phyloP scores from a whole-genome alignment of 371 early-diverging fungal species.

The Mortierella sp. region DNA sequence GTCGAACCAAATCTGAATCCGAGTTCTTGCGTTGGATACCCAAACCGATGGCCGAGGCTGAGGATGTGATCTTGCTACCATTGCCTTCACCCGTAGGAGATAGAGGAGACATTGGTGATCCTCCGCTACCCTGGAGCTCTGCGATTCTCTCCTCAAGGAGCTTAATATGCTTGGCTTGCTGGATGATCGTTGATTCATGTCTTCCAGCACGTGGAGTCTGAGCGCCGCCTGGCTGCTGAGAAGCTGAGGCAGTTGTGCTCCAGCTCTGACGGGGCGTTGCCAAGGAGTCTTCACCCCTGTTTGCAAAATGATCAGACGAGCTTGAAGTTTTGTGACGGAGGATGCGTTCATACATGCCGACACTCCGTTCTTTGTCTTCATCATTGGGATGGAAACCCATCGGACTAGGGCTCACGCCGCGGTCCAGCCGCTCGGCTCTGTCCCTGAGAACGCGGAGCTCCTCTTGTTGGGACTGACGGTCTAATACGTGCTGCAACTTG shows the following conservation, averaged over 20 bases:
- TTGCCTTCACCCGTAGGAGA: not conserved
- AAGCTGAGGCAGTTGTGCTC: constrained; percentile 31
- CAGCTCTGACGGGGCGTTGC: constrained; percentile 54
- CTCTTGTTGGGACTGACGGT: constrained; percentile 33
- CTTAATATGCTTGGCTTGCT: constrained; percentile 54
- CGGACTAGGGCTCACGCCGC: constrained; percentile 43
- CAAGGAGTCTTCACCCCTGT: constrained; percentile 35
- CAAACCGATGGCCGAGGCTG: constrained; percentile 17
- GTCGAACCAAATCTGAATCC: constrained; percentile 29
- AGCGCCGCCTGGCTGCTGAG: constrained; percentile 8
- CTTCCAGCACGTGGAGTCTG: constrained; percentile 25
- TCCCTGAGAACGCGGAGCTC: constrained; percentile 39
- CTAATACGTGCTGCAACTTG: constrained; percentile 54
- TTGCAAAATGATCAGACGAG: constrained; percentile 24
- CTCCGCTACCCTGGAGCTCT: constrained; percentile 34
- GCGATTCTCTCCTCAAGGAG: constrained; percentile 36
- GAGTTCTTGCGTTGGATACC: constrained; percentile 41
- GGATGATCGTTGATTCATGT: constrained; percentile 49
- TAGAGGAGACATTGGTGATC: constrained; percentile 5
- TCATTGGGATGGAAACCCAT: constrained; percentile 20
- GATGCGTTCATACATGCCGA: constrained; percentile 20
- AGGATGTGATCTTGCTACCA: not conserved
- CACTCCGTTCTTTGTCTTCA: constrained; percentile 8
- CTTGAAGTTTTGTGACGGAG: constrained; percentile 32
- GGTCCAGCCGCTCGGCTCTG: constrained; percentile 53